Evolutionary conservation across 1,284 basidiomycete species (phyloP).

Genomic region (Golubevia pallescens): DNA sequence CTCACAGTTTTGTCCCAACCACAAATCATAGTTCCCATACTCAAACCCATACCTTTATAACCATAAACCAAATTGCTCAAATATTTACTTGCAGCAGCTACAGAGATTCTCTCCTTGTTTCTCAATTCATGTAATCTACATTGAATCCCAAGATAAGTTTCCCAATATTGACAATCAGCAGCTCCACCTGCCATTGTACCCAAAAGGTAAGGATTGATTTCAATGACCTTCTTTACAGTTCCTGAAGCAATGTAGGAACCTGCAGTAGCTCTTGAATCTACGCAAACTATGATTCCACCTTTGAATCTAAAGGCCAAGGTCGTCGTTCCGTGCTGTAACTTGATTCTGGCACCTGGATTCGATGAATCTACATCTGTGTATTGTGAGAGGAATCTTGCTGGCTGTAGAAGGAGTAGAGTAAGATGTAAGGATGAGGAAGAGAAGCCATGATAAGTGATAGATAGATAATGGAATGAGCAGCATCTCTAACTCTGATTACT

Average conservation of each 20-base stretch:
- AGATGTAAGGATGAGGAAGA: neutral
- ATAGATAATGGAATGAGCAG: neutral
- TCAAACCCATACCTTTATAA: constrained; percentile 99
- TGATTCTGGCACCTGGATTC: constrained; percentile 71
- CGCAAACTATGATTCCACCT: constrained; percentile 96
- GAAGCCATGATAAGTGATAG: constrained; percentile 1
- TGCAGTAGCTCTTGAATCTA: constrained; percentile 95
- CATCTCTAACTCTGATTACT: neutral
- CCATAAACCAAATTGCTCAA: constrained; percentile 95
- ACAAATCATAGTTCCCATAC: constrained; percentile 99
- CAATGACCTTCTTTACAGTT: constrained; percentile 74
- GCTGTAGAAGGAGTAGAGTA: constrained; percentile 13
- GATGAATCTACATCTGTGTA: constrained; percentile 63
- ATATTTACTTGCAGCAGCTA: constrained; percentile 97
- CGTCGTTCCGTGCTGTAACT: constrained; percentile 98
- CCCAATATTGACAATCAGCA: constrained; percentile 94
- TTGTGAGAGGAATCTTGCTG: constrained; percentile 52
- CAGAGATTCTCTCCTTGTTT: constrained; percentile 96
- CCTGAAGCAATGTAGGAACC: constrained; percentile 88
- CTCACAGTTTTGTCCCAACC: constrained; percentile 98
- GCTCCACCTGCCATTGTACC: constrained; percentile 99
- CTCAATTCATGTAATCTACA: constrained; percentile 95
- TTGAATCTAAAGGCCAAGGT: constrained; percentile 96
- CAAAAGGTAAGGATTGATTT: constrained; percentile 97
- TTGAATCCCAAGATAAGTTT: constrained; percentile 97